Evolutionary conservation across 768 basidiomycete species (phyloP).

Genomic region (Boletus rubescentipes): DNA sequence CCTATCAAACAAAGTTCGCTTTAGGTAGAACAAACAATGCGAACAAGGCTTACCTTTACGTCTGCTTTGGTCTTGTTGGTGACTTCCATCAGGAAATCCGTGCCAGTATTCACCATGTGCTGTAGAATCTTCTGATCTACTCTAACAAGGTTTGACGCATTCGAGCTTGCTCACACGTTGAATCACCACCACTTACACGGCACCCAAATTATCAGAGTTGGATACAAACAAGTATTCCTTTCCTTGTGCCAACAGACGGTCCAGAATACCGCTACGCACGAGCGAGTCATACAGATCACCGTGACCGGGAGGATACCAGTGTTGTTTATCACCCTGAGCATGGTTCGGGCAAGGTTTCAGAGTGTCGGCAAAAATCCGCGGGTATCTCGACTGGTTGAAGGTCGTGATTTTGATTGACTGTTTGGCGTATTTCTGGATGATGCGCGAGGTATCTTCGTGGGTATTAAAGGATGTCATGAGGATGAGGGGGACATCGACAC

Average conservation of each 20-base stretch:
- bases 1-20: conserved; percentile 36
- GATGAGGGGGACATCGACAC: conserved; percentile 93
- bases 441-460: conserved; percentile 91
- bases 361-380: conserved; percentile 87
- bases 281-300: conserved; percentile 95
- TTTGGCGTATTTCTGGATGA: conserved; percentile 96
- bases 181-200: conserved; percentile 55
- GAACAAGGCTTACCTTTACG: conserved; percentile 38
- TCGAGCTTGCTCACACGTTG: conserved; percentile 2
- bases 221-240: conserved; percentile 98
- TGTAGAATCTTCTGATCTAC: conserved; percentile 83
- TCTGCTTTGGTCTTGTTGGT: conserved; percentile 97
- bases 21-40: neutral
- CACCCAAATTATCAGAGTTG: conserved; percentile 96
- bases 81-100: conserved; percentile 93
- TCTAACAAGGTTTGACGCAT: conserved; percentile 33
- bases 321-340: conserved; percentile 79
- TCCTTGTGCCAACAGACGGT: conserved; percentile 85
- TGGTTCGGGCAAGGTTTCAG: conserved; percentile 80
- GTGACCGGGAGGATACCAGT: conserved; percentile 98
- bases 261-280: conserved; percentile 85
- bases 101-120: conserved; percentile 78
- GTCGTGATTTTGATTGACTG: conserved; percentile 91
- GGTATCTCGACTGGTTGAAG: conserved; percentile 94
- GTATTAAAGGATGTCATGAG: conserved; percentile 99